These are phyloP conservation scores for Sicyos baderoa DNA, from an alignment of 306 rosid genomes.

Conservation along the genomic window DNA sequence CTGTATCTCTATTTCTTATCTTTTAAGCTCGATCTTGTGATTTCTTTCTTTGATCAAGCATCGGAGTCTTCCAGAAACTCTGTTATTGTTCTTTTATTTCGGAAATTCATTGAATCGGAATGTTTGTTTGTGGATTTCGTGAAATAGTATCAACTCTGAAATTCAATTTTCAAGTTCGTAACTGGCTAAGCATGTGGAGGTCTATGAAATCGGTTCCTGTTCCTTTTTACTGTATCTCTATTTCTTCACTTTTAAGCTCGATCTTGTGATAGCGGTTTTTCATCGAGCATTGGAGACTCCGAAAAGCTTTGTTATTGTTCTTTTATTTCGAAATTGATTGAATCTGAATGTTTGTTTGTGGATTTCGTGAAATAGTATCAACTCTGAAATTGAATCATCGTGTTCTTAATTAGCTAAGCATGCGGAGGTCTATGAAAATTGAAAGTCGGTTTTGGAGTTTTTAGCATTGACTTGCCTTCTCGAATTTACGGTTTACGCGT, in stretches of 20 bases:
- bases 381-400: background rate
- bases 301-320: background rate
- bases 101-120: conserved; percentile 1
- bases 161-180: background rate
- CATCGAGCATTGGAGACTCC: background rate
- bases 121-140: conserved; percentile 3
- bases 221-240: background rate
- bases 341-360: conserved; percentile 13
- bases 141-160: background rate
- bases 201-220: conserved; percentile 31
- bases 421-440: background rate
- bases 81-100: background rate
- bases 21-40: conserved; percentile 15
- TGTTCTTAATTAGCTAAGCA: background rate
- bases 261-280: conserved; percentile 6
- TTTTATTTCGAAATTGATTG: background rate
- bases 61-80: background rate
- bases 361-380: background rate
- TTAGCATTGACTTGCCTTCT: background rate
- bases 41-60: background rate
- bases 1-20: background rate
- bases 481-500: background rate
- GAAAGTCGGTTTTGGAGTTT: background rate
- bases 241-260: conserved; percentile 11
- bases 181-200: background rate